phyloP scores from a whole-genome alignment of 768 basidiomycete genomes.

The Psilocybe cubensis region DNA sequence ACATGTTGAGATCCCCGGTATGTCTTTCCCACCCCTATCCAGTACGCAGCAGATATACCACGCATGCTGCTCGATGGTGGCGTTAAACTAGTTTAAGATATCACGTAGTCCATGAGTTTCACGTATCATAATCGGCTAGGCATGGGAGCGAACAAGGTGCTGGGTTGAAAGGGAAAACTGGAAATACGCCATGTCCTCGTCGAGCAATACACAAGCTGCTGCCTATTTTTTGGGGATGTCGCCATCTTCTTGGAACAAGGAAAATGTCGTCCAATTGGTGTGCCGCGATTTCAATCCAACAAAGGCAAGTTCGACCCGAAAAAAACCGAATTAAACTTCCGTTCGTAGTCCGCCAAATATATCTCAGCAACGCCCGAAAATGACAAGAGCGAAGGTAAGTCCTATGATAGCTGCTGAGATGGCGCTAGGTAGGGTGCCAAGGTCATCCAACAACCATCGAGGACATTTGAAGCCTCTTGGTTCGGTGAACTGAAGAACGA shows the following conservation, averaged over 20 bases:
- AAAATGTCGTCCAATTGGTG: background rate
- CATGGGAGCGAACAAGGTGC: background rate
- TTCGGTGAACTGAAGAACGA: background rate
- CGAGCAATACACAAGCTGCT: background rate
- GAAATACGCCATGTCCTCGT: background rate
- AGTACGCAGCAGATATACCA: background rate
- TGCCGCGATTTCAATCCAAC: background rate
- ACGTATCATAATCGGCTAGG: background rate
- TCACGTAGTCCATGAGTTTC: background rate
- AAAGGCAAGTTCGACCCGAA: background rate
- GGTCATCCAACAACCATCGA: too few species aligned
- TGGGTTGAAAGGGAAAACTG: background rate
- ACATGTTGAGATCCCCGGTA: background rate
- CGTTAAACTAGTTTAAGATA: background rate
- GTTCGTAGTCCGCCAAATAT: background rate
- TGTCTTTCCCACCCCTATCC: background rate
- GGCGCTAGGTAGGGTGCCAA: background rate
- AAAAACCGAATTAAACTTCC: background rate
- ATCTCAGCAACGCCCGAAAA: background rate
- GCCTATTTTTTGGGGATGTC: background rate
- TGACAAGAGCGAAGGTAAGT: background rate
- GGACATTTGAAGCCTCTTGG: too few species aligned
- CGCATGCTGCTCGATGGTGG: background rate
- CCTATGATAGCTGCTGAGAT: background rate
- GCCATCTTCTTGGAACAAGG: background rate